Percentiles rank a stretch among this genome's conserved stretches.
Evolutionary conservation across 2,329 filamentous ascomycete genomes (phyloP).

Genomic region (Stenocarpella maydis): DNA sequence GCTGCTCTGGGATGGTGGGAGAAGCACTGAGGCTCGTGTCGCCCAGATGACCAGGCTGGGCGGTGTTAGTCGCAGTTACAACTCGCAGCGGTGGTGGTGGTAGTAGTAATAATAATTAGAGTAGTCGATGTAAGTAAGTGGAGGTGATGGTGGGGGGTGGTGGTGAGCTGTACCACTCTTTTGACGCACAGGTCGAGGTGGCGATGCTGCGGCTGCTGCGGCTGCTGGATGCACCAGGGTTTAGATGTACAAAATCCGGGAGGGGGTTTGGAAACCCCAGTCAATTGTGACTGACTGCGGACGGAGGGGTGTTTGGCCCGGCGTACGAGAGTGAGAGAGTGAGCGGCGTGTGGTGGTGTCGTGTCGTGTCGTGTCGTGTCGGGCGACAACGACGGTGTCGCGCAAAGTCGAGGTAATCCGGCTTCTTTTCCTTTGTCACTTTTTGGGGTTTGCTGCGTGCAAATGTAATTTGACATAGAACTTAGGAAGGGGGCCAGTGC

Average conservation of each 20-base stretch:
- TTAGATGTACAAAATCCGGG: neutral
- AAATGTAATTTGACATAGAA: conserved; percentile 30
- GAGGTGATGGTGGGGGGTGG: no score
- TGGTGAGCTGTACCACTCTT: neutral
- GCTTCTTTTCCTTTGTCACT: conserved; percentile 5
- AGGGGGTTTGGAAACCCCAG: neutral
- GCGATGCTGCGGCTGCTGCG: conserved; percentile 4
- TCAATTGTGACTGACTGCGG: conserved; percentile 15
- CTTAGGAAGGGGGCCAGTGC: conserved; percentile 27
- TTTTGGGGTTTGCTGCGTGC: conserved; percentile 27
- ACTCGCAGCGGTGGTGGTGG: no score
- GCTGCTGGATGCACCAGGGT: conserved; percentile 7
- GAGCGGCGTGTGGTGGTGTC: neutral
- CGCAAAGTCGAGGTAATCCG: conserved; percentile 13
- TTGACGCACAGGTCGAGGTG: neutral
- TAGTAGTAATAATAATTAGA: neutral
- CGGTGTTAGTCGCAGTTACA: neutral
- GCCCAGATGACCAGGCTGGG: neutral
- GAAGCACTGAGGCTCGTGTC: neutral
- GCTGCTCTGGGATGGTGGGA: conserved; percentile 7
- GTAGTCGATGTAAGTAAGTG: neutral
- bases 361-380: conserved; percentile 10
- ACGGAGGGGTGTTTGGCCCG: neutral
- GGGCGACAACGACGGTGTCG: neutral
- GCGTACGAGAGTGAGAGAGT: neutral